These are phyloP conservation scores for Thalassiosira hispida DNA, from an alignment of 352 stramenopile genomes.

Conservation along the genomic window DNA sequence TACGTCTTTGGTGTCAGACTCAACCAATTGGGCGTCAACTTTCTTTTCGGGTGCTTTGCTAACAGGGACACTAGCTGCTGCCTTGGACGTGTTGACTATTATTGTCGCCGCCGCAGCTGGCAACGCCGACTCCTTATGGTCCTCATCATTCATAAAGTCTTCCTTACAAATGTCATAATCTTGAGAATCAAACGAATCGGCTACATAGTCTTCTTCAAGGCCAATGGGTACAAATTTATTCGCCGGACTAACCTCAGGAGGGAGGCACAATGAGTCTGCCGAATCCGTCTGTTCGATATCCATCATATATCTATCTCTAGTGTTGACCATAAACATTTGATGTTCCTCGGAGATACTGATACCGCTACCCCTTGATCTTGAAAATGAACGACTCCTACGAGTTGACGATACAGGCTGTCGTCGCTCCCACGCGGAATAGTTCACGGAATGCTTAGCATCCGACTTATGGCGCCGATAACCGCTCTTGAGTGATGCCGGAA, in stretches of 20 bases:
- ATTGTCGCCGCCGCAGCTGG: background rate
- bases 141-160: background rate
- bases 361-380: conserved; percentile 4
- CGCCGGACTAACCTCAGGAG: conserved; percentile 25
- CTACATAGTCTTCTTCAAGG: conserved; percentile 17
- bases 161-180: conserved; percentile 39
- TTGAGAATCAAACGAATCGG: conserved; percentile 17
- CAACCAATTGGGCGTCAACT: too few relatives aligned
- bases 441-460: conserved; percentile 5
- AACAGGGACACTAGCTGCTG: too few relatives aligned
- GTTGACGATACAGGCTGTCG: conserved; percentile 3
- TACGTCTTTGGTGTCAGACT: too few relatives aligned
- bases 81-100: too few relatives aligned
- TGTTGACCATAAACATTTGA: background rate
- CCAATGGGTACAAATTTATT: conserved; percentile 31
- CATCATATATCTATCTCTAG: background rate
- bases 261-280: conserved; percentile 13
- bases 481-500: conserved; percentile 15
- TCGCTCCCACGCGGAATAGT: conserved; percentile 25
- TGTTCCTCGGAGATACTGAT: background rate
- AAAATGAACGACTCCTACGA: background rate
- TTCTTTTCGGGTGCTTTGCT: too few relatives aligned
- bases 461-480: background rate
- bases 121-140: background rate
- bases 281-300: conserved; percentile 12